Percentiles rank a stretch among this genome's conserved stretches.
Evolutionary conservation across 1,139 yeast genomes (phyloP).

Genomic region (Wickerhamomyces sp.): DNA sequence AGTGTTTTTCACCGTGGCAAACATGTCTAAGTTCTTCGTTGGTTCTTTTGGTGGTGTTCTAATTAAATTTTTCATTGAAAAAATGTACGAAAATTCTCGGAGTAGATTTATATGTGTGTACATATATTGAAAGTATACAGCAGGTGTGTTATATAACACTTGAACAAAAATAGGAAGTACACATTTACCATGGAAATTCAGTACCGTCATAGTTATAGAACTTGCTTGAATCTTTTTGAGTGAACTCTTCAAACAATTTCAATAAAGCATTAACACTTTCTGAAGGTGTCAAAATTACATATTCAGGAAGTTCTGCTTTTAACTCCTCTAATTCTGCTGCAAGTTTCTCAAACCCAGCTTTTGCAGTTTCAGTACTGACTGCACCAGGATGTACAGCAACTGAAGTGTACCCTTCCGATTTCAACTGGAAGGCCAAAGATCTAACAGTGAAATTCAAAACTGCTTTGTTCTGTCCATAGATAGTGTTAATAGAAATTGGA

Average conservation of each 20-base stretch:
- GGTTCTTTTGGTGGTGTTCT: too few species aligned
- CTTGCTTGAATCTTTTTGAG: background rate
- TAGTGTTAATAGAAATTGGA: conserved; percentile 14
- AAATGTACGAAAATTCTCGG: too few species aligned
- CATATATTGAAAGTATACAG: too few species aligned
- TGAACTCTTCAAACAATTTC: background rate
- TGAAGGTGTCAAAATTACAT: conserved; percentile 10
- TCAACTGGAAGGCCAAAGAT: conserved; percentile 21
- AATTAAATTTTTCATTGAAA: too few species aligned
- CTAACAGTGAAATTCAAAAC: conserved; percentile 26
- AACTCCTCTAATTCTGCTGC: conserved; percentile 4
- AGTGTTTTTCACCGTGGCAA: background rate
- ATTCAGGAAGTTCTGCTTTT: too few species aligned
- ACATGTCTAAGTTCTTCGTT: too few species aligned
- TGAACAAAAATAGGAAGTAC: too few species aligned
- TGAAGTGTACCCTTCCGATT: conserved; percentile 21
- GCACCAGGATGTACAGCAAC: conserved; percentile 28
- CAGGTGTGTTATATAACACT: too few species aligned
- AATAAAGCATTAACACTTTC: background rate
- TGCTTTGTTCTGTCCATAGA: conserved; percentile 32
- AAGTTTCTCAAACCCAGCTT: conserved; percentile 16
- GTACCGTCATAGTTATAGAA: background rate
- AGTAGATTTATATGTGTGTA: too few species aligned
- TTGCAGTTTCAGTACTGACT: background rate
- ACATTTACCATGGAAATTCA: background rate